Conservation (phyloP, 352 stramenopile genomes). For the Pythium grandisporangium region DNA sequence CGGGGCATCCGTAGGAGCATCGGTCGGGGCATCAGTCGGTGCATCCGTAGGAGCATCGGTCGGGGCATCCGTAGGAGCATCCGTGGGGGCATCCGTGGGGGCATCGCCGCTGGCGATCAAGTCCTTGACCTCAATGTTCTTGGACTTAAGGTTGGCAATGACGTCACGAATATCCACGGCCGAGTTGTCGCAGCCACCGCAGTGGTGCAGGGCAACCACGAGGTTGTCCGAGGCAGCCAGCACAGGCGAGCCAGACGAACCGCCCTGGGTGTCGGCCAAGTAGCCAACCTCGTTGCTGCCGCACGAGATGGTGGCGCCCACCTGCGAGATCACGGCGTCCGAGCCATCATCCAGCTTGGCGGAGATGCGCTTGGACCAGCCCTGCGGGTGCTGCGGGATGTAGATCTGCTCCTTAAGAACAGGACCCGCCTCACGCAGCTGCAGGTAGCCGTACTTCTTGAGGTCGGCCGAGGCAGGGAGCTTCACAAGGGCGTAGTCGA, state of each 20-base stretch:
- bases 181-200: conserved; percentile 11
- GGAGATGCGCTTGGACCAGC: conserved; percentile 32
- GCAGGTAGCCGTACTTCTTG: conserved; percentile 41
- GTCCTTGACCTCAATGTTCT: conserved; percentile 10
- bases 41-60: not conserved
- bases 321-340: conserved; percentile 4
- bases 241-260: conserved; percentile 16
- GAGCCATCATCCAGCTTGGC: conserved; percentile 13
- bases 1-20: not conserved
- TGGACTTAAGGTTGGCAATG: conserved; percentile 5
- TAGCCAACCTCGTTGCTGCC: conserved; percentile 15
- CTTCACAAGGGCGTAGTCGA: conserved; percentile 56
- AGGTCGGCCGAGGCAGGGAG: conserved; percentile 25
- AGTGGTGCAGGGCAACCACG: conserved; percentile 20
- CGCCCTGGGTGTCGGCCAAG: conserved; percentile 14
- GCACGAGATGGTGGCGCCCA: conserved; percentile 1
- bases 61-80: not conserved
- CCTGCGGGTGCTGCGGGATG: conserved; percentile 41
- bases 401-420: conserved; percentile 42
- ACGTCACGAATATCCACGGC: conserved; percentile 7
- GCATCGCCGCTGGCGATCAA: not conserved
- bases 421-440: conserved; percentile 25
- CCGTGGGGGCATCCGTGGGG: not conserved
- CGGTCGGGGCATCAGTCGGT: not conserved
- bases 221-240: conserved; percentile 5